Evolutionary conservation across 352 stramenopile species (phyloP).

Genomic region (Globisporangium irregulare): DNA sequence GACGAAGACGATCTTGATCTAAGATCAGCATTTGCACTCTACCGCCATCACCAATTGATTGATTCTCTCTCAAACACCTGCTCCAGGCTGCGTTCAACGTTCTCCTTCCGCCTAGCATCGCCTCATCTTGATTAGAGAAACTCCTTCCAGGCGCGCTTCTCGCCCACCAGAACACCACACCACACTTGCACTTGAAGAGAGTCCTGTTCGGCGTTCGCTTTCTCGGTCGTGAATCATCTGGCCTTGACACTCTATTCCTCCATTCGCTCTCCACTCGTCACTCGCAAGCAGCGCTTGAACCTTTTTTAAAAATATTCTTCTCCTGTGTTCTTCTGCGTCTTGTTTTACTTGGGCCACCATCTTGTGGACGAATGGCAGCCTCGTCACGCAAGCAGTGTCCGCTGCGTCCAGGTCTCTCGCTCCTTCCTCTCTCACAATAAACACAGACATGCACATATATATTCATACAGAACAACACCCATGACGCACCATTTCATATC

Average conservation of each 20-base stretch:
- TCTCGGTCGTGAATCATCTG: no score
- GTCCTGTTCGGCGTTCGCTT: no score
- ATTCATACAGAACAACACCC: background rate
- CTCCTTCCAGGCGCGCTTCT: no score
- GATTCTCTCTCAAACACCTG: background rate
- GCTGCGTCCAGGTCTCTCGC: background rate
- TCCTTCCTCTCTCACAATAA: background rate
- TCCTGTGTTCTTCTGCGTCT: background rate
- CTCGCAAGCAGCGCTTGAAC: background rate
- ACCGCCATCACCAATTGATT: background rate
- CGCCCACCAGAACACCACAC: background rate
- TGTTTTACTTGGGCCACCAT: background rate
- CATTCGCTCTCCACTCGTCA: background rate
- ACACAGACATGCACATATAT: background rate
- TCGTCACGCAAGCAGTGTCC: background rate
- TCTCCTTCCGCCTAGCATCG: background rate
- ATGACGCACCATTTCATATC: constrained; percentile 40
- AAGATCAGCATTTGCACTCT: background rate
- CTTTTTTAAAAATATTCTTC: background rate
- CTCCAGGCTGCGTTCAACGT: background rate
- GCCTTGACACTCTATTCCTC: no score
- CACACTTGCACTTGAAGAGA: no score
- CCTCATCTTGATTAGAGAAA: background rate
- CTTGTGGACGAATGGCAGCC: background rate
- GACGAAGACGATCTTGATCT: background rate